Evolutionary conservation across 1,139 yeast genomes (phyloP), one percentile per base, ranked within the genome.

Genomic region (Blastobotrys apis): DNA sequence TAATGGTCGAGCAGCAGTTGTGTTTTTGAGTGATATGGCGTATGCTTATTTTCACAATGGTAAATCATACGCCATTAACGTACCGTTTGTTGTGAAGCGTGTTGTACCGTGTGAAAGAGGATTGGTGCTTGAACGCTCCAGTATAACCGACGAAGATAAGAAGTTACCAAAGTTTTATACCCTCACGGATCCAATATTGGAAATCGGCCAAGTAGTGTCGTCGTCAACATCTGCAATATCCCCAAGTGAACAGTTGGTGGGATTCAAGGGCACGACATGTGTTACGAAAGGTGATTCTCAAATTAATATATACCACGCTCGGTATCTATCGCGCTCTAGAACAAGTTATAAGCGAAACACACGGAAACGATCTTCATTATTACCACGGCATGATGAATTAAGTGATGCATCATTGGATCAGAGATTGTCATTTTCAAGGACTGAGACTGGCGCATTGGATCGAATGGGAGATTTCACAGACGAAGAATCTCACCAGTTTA

Each of bases 221-320:
- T 80, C 88, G 0, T 79, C 92, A 0, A 80, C 84, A 0, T 75
- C 87, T 0, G 77, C 81, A 1, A 75, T 86, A 10, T 72, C 82
- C 0, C 65, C 75, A 1, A 67, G 69, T 36, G 94, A 85, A 57
- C 75, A 73, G 43, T 59, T 85, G 34, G 40, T 62, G 4, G 56
- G 54, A 36, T 57, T 65, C 37, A 29, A 45, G 17, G 44, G 51
- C 3, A 51, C 58, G 1, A 43, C 67, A 5, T 58, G 59, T 38
- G 56, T 53, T 2, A 60, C 64, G 2, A 55, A 53, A 39, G 44
- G 52, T 3, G 51, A 51, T 5, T 44, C 40, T 12, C 43, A 39
- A 4, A 42, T 59, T 5, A 52, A 50, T 26, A 47, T 58, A 15
- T 60, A 62, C 50, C 58, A 56, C 37, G 53, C 53, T 5, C 50